These are phyloP conservation scores for Dendrobium officinale DNA, from an alignment of 106 monocot species.

Conservation along the genomic window DNA sequence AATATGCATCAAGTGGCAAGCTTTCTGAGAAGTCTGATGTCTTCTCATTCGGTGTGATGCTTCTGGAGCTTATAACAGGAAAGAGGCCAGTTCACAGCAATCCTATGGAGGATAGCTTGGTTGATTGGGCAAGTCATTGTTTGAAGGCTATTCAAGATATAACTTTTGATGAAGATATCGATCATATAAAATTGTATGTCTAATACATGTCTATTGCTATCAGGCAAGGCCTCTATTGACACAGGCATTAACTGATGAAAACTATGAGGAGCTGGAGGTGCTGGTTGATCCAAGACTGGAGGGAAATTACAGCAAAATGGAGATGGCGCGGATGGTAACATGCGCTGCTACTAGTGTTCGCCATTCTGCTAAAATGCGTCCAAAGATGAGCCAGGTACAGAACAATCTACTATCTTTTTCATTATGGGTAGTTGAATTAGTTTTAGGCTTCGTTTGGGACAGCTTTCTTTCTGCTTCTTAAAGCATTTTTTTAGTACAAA, in stretches of 20 bases:
- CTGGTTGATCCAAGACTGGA: constrained; percentile 62
- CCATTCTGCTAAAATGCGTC: constrained; percentile 80
- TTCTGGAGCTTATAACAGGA: constrained; percentile 84
- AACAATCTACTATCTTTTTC: neutral
- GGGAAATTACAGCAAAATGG: constrained; percentile 37
- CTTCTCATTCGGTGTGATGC: constrained; percentile 88
- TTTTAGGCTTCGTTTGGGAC: no score
- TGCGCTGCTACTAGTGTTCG: constrained; percentile 68
- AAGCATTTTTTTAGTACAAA: no score
- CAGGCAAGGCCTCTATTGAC: constrained; percentile 53
- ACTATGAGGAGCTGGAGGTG: constrained; percentile 62
- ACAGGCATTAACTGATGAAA: constrained; percentile 44
- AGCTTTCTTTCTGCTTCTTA: no score
- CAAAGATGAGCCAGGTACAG: constrained; percentile 86
- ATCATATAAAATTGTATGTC: no score
- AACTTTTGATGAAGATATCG: no score
- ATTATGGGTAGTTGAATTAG: no score
- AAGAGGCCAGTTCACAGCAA: constrained; percentile 52
- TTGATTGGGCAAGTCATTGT: constrained; percentile 48
- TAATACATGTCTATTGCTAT: neutral
- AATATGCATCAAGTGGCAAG: constrained; percentile 90
- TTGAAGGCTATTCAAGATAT: neutral
- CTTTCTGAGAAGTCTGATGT: constrained; percentile 86
- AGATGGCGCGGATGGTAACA: constrained; percentile 60
- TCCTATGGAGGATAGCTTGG: constrained; percentile 76